A percentile compares a stretch with the other conserved stretches of the same genome.
phyloP scores from a whole-genome alignment of 192 early-diverging fungal genomes.

The Chytriomyces sp. region DNA sequence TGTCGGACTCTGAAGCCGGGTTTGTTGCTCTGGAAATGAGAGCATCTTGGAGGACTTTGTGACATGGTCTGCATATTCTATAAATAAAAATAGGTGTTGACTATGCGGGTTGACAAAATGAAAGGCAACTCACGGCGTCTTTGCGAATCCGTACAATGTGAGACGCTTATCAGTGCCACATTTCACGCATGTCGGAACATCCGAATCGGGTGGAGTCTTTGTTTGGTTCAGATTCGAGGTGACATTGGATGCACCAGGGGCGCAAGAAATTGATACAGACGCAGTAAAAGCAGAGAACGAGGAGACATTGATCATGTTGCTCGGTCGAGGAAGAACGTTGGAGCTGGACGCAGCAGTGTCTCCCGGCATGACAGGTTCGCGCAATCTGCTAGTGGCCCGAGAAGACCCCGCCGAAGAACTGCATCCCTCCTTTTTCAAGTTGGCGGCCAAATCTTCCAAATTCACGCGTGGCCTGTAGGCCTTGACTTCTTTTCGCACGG shows the following conservation, averaged over 20 bases:
- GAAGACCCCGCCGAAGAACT: no score
- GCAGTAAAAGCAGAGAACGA: no score
- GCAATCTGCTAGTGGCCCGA: no score
- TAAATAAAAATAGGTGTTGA: background rate
- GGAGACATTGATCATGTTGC: no score
- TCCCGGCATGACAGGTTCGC: no score
- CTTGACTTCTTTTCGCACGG: background rate
- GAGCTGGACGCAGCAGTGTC: no score
- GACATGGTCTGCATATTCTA: slow-evolving; percentile 18
- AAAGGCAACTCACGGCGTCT: slow-evolving; percentile 7
- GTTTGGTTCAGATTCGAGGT: no score
- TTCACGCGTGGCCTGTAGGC: slow-evolving; percentile 20
- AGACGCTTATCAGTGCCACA: background rate
- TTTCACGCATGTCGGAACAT: background rate
- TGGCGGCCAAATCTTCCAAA: background rate
- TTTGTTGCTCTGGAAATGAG: background rate
- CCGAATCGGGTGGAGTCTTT: background rate
- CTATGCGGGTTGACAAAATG: background rate
- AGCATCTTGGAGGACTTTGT: slow-evolving; percentile 4
- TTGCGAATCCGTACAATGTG: slow-evolving; percentile 1
- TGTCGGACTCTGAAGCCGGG: background rate
- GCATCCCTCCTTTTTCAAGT: no score
- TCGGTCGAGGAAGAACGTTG: no score
- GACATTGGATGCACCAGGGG: no score
- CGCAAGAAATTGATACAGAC: no score